Percentiles rank a stretch among this genome's conserved stretches.
Evolutionary conservation across 2,329 filamentous ascomycete species (phyloP).

Genomic region (Orbilia brochopaga): DNA sequence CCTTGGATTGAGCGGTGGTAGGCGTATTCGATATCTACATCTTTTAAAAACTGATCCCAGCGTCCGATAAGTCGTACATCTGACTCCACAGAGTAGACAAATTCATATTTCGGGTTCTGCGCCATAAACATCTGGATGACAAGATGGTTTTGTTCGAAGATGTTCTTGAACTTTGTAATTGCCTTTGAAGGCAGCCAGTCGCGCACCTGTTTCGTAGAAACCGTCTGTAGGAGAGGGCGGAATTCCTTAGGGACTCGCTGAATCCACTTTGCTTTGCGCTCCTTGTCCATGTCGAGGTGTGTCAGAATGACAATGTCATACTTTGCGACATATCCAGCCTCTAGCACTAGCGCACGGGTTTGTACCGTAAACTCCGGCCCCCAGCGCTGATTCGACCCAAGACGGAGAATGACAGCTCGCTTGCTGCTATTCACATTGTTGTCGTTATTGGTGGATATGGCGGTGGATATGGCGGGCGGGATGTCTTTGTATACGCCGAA

Average conservation of each 20-base stretch:
- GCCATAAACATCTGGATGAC: constrained; percentile 28
- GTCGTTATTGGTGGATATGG: constrained; percentile 24
- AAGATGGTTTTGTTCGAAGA: constrained; percentile 26
- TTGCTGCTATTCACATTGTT: constrained; percentile 23
- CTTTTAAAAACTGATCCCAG: constrained; percentile 31
- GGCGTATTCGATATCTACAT: constrained; percentile 29
- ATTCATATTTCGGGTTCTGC: constrained; percentile 30
- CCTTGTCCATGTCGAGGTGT: constrained; percentile 12
- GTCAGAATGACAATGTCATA: constrained; percentile 31
- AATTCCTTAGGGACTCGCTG: constrained; percentile 18
- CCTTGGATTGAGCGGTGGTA: constrained; percentile 25
- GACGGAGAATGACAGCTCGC: constrained; percentile 19
- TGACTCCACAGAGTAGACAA: constrained; percentile 26
- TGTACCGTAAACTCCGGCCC: constrained; percentile 15
- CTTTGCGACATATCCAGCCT: constrained; percentile 24
- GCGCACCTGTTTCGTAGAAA: constrained; percentile 21
- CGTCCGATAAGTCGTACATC: constrained; percentile 29
- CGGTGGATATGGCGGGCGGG: neutral
- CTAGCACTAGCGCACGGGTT: constrained; percentile 26
- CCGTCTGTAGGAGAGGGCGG: constrained; percentile 10
- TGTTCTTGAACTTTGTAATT: constrained; percentile 18
- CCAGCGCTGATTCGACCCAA: constrained; percentile 18
- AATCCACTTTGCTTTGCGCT: constrained; percentile 7
- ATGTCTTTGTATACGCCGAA: constrained; percentile 21
- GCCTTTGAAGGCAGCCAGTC: constrained; percentile 23